phyloP scores from a whole-genome alignment of 768 basidiomycete species.

The Termitomyces sp. region DNA sequence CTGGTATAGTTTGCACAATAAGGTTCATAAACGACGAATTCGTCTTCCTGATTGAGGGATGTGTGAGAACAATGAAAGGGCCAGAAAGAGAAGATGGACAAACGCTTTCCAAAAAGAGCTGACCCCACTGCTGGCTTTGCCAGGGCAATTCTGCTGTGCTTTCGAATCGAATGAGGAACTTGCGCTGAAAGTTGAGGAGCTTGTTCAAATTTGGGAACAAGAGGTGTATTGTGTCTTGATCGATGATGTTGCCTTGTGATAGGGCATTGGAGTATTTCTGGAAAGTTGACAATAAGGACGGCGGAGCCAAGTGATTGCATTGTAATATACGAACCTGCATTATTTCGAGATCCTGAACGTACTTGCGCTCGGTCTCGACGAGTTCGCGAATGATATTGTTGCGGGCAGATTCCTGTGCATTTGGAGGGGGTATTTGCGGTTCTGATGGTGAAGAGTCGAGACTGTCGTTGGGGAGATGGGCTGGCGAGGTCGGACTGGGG shows the following conservation, averaged over 20 bases:
- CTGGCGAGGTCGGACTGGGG: constrained; percentile 46
- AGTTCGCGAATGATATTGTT: constrained; percentile 84
- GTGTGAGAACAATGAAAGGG: constrained; percentile 37
- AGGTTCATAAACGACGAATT: constrained; percentile 93
- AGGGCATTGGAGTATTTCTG: constrained; percentile 89
- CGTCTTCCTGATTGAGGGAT: constrained; percentile 69
- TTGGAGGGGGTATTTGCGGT: constrained; percentile 34
- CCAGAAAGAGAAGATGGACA: constrained; percentile 42
- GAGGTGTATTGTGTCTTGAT: constrained; percentile 92
- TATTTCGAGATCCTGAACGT: constrained; percentile 93
- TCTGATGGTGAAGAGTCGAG: constrained; percentile 51
- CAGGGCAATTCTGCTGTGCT: constrained; percentile 78
- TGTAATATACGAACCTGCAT: constrained; percentile 67
- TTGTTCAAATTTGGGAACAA: constrained; percentile 95
- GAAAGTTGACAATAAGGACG: constrained; percentile 12
- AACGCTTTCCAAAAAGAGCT: constrained; percentile 78
- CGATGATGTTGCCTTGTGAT: constrained; percentile 76
- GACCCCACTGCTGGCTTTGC: constrained; percentile 85
- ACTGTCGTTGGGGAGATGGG: constrained; percentile 50
- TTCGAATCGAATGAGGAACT: constrained; percentile 87
- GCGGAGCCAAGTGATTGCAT: background rate
- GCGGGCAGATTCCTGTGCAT: constrained; percentile 60
- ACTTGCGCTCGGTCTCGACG: constrained; percentile 92
- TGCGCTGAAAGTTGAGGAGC: constrained; percentile 93
- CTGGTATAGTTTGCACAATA: constrained; percentile 95